phyloP scores from a whole-genome alignment of 2,329 filamentous ascomycete species.

The Aspergillus flavus region DNA sequence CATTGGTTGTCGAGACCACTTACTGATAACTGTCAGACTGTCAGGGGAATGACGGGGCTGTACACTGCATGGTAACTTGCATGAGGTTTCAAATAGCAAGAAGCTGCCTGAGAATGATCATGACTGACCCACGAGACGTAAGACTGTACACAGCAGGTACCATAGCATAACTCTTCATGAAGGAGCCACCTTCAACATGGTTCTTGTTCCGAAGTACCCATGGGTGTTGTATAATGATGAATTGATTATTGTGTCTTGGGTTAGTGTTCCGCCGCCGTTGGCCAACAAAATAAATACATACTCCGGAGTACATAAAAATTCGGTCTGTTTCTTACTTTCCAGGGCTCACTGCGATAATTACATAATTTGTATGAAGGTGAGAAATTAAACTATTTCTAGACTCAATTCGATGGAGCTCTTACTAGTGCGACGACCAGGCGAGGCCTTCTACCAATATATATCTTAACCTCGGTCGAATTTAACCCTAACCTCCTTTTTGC shows the following conservation, averaged over 20 bases:
- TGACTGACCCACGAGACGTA: neutral
- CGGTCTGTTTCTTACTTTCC: rapidly evolving
- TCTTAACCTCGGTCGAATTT: neutral
- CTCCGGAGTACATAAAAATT: neutral
- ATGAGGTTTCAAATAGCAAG: neutral
- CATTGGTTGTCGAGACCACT: neutral
- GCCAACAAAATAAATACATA: neutral
- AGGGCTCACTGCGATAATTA: neutral
- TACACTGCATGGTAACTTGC: neutral
- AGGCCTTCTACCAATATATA: neutral
- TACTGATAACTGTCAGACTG: neutral
- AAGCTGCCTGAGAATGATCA: neutral
- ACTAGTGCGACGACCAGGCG: too few species aligned
- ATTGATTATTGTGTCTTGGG: neutral
- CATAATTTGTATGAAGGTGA: neutral
- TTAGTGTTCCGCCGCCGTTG: neutral
- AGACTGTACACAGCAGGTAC: neutral
- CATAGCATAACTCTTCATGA: neutral
- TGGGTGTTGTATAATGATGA: neutral
- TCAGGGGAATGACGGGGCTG: neutral
- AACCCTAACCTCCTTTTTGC: neutral
- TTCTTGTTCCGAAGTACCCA: neutral
- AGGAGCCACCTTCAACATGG: neutral
- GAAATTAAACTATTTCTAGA: neutral
- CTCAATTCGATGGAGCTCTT: neutral